A percentile compares a stretch with the other conserved stretches of the same genome.
These are phyloP conservation scores for Cercis canadensis DNA, from an alignment of 306 rosid genomes.

Conservation along the genomic window DNA sequence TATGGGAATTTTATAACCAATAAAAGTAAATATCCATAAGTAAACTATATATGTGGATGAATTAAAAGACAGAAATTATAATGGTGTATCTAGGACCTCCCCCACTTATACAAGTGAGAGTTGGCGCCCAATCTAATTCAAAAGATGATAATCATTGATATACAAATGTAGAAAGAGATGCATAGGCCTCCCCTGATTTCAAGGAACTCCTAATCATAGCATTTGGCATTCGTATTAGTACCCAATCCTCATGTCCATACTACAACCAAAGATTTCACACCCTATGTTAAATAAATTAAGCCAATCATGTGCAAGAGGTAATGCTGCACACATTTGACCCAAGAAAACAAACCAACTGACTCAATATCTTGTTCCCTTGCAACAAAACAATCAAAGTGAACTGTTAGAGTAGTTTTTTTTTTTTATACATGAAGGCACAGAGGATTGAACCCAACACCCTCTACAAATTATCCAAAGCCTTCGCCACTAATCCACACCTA, in stretches of 20 bases:
- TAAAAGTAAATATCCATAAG: neutral
- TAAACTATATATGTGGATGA: neutral
- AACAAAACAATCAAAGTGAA: slow-evolving; percentile 1
- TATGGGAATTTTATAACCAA: neutral
- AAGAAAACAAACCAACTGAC: neutral
- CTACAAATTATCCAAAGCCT: too few species aligned
- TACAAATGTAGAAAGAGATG: neutral
- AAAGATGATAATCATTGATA: neutral
- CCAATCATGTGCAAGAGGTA: neutral
- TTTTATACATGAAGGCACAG: too few species aligned
- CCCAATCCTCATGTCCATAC: neutral
- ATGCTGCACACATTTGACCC: neutral
- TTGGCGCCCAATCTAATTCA: neutral
- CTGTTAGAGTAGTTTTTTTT: neutral
- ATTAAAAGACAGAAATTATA: slow-evolving; percentile 26
- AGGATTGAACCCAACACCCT: too few species aligned
- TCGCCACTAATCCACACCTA: too few species aligned
- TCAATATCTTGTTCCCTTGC: neutral
- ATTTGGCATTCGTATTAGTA: neutral
- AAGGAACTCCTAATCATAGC: too few species aligned
- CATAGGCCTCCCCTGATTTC: neutral
- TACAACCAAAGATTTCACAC: too few species aligned
- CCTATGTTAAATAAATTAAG: neutral
- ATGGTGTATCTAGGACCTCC: slow-evolving; percentile 22
- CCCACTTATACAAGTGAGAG: neutral